phyloP scores from a whole-genome alignment of 2,329 filamentous ascomycete species.

The Stagonosporopsis rhizophila region DNA sequence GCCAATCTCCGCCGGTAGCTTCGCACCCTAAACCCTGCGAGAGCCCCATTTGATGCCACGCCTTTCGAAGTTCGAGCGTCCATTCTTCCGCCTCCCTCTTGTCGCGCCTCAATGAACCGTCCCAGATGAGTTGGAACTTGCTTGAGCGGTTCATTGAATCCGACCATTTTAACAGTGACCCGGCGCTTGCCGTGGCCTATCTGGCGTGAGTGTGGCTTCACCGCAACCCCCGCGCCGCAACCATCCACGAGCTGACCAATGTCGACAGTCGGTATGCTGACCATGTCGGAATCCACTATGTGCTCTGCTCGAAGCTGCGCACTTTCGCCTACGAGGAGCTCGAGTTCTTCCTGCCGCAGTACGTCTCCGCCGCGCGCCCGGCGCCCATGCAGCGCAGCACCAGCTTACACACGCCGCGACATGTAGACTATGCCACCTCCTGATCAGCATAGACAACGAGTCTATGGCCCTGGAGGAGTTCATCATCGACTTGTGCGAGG shows the following conservation, averaged over 20 bases:
- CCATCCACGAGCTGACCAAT: slow-evolving; percentile 8
- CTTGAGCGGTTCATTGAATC: slow-evolving; percentile 90
- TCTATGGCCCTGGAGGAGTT: slow-evolving; percentile 92
- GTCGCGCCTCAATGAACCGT: slow-evolving; percentile 48
- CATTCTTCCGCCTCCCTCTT: slow-evolving; percentile 4
- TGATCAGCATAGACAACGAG: slow-evolving; percentile 88
- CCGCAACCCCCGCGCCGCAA: slow-evolving; percentile 19
- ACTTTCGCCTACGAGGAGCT: slow-evolving; percentile 91
- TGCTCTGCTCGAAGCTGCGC: slow-evolving; percentile 85
- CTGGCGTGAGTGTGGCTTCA: slow-evolving; percentile 71
- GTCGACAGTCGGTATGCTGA: slow-evolving; percentile 79
- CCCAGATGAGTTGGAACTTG: slow-evolving; percentile 74
- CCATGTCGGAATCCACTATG: slow-evolving; percentile 89
- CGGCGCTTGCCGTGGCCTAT: slow-evolving; percentile 87
- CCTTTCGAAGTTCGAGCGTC: slow-evolving; percentile 4
- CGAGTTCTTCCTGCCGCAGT: slow-evolving; percentile 84
- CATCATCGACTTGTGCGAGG: slow-evolving; percentile 82
- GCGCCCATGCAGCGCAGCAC: slow-evolving; percentile 16
- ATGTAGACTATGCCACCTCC: slow-evolving; percentile 74
- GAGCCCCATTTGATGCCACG: slow-evolving; percentile 18
- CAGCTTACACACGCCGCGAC: slow-evolving; percentile 49
- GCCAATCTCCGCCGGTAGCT: slow-evolving; percentile 11
- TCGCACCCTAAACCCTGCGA: slow-evolving; percentile 14
- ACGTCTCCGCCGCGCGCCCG: slow-evolving; percentile 28
- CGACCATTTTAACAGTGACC: slow-evolving; percentile 92